Percentiles rank a stretch among this genome's conserved stretches.
Conservation (phyloP, 345 rosid genomes). For the Corchorus olitorius region DNA sequence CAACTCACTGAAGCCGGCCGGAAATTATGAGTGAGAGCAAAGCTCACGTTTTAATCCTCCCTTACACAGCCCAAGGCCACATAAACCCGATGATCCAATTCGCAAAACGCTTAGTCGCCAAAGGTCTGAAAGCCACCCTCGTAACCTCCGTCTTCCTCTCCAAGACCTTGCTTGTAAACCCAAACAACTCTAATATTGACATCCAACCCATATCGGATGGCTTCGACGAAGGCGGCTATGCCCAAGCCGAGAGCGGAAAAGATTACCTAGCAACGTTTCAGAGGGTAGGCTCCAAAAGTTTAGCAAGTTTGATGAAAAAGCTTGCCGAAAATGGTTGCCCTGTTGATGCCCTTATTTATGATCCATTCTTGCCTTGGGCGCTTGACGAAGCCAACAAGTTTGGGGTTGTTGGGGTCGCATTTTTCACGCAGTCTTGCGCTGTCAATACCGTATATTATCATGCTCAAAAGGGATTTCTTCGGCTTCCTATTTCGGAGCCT, state of each 20-base stretch:
- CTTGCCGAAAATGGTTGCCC: neutral
- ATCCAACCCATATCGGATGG: constrained; percentile 35
- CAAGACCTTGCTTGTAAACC: constrained; percentile 25
- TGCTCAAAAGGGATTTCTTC: neutral
- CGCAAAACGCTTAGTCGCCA: constrained; percentile 31
- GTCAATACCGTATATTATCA: constrained; percentile 4
- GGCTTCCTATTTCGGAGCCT: neutral
- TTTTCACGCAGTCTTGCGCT: constrained; percentile 12
- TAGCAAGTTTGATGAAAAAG: neutral
- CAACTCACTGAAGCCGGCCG: neutral
- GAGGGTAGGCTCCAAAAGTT: neutral
- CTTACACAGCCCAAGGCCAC: constrained; percentile 39
- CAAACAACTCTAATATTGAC: neutral
- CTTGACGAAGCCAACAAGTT: constrained; percentile 1
- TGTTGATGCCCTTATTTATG: neutral
- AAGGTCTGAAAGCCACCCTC: constrained; percentile 32
- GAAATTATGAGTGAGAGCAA: neutral
- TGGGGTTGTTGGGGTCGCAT: neutral
- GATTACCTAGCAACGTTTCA: neutral
- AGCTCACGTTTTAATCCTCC: constrained; percentile 28
- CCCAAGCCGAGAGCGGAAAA: neutral
- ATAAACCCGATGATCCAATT: constrained; percentile 39
- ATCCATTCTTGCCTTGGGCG: constrained; percentile 11
- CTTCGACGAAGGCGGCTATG: constrained; percentile 8
- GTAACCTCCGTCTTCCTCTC: constrained; percentile 19